Conservation (phyloP, 2,329 filamentous ascomycete genomes). For the Rhexocercosporidium sp. region DNA sequence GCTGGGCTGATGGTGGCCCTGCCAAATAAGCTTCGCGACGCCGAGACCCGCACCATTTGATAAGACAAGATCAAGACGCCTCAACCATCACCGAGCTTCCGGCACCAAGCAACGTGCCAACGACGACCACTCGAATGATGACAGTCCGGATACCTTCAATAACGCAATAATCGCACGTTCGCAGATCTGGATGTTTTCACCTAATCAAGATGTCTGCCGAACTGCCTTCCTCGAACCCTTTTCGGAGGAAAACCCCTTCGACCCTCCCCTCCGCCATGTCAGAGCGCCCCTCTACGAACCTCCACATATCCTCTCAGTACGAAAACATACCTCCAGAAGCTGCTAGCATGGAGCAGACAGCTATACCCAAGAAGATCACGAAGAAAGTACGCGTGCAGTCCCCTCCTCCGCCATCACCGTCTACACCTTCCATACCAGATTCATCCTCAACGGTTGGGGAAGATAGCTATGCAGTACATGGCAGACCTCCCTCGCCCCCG, state of each 20-base stretch:
- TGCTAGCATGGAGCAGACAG: conserved; percentile 20
- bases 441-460: conserved; percentile 47
- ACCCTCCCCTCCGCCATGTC: conserved; percentile 23
- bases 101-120: neutral
- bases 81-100: conserved; percentile 20
- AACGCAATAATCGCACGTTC: conserved; percentile 19
- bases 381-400: conserved; percentile 73
- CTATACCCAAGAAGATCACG: conserved; percentile 36
- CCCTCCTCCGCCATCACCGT: conserved; percentile 58
- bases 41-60: conserved; percentile 11
- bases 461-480: conserved; percentile 31
- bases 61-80: conserved; percentile 18
- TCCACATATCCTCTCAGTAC: conserved; percentile 28
- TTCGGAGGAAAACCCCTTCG: conserved; percentile 38
- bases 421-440: conserved; percentile 54
- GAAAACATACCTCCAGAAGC: conserved; percentile 20
- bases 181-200: conserved; percentile 23
- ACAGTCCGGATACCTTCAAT: conserved; percentile 9
- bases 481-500: conserved; percentile 35
- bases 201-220: conserved; percentile 38
- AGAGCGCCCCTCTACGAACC: conserved; percentile 26
- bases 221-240: conserved; percentile 42
- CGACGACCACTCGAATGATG: conserved; percentile 17
- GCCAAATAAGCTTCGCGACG: conserved; percentile 23
- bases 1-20: neutral